These are phyloP conservation scores for Microsporum ferrugineum DNA, from an alignment of 2,329 filamentous ascomycete genomes.

Conservation along the genomic window DNA sequence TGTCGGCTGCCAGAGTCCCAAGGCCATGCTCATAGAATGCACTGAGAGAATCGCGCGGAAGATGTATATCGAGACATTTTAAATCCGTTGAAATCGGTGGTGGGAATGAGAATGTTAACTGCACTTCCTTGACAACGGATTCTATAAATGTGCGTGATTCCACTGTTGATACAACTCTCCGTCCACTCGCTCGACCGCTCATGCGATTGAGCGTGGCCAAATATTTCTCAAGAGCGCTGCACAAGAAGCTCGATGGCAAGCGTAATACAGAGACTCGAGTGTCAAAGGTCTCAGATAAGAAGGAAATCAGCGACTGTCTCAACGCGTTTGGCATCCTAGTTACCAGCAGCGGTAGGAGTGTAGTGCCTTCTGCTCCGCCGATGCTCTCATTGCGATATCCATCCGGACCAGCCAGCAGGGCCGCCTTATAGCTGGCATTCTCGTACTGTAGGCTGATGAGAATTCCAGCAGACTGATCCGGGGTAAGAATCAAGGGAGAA, in stretches of 20 bases:
- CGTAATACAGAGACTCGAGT: conserved; percentile 36
- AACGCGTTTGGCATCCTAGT: conserved; percentile 41
- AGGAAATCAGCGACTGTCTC: conserved; percentile 39
- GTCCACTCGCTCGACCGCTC: background rate
- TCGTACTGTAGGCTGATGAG: conserved; percentile 41
- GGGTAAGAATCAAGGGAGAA: conserved; percentile 15
- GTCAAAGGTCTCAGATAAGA: conserved; percentile 42
- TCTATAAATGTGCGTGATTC: conserved; percentile 17
- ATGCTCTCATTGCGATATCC: conserved; percentile 4
- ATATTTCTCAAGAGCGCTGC: conserved; percentile 33
- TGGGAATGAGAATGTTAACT: conserved; percentile 31
- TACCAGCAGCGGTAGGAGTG: conserved; percentile 40
- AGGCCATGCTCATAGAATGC: conserved; percentile 18
- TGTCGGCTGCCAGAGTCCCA: background rate
- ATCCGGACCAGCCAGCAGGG: conserved; percentile 33
- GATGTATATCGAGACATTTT: conserved; percentile 25
- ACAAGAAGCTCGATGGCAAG: conserved; percentile 37
- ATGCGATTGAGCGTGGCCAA: conserved; percentile 15
- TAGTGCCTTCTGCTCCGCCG: conserved; percentile 26
- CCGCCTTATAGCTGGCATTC: conserved; percentile 39
- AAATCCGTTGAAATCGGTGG: conserved; percentile 25
- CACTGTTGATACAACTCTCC: background rate
- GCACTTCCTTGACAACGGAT: conserved; percentile 28
- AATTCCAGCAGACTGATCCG: conserved; percentile 34
- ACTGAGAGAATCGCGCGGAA: conserved; percentile 23